Percentiles rank a stretch among this genome's conserved stretches.
Evolutionary conservation across 202 grass and related monocot species (phyloP).

Genomic region (Elaeis oleifera): DNA sequence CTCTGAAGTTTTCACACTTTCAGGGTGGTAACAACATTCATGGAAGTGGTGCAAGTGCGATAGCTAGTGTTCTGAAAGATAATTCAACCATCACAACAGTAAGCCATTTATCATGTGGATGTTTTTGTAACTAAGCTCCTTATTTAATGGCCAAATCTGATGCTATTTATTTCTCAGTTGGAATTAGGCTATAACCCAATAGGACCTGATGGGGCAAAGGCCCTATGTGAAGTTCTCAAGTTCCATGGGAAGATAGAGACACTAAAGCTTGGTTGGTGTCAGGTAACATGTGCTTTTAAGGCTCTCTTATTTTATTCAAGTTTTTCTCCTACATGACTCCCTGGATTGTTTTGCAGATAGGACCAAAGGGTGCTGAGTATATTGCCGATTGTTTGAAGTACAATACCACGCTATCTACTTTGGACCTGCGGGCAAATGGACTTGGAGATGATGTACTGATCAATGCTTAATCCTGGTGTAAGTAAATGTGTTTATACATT

Average conservation of each 20-base stretch:
- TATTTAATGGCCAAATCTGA: conserved; percentile 25
- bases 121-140: conserved; percentile 9
- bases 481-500: conserved; percentile 7
- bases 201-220: conserved; percentile 68
- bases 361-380: conserved; percentile 62
- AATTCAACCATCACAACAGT: conserved; percentile 73
- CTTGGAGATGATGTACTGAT: conserved; percentile 74
- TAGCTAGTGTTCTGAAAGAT: conserved; percentile 81
- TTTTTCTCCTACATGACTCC: conserved; percentile 22
- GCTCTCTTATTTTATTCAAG: conserved; percentile 5
- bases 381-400: conserved; percentile 96
- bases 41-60: conserved; percentile 57
- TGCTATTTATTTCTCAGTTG: conserved; percentile 50
- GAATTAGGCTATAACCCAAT: conserved; percentile 96
- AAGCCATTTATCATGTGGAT: conserved; percentile 29
- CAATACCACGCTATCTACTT: conserved; percentile 66
- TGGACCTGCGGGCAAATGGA: conserved; percentile 90
- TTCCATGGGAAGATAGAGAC: conserved; percentile 79
- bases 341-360: conserved; percentile 62
- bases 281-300: conserved; percentile 39
- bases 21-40: conserved; percentile 99
- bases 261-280: conserved; percentile 97
- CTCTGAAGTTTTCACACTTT: conserved; percentile 22
- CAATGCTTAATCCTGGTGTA: conserved; percentile 9
- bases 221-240: conserved; percentile 82